Percentiles rank a stretch among this genome's conserved stretches.
Conservation (phyloP, 257 asterid species). For the Petunia axillaris region DNA sequence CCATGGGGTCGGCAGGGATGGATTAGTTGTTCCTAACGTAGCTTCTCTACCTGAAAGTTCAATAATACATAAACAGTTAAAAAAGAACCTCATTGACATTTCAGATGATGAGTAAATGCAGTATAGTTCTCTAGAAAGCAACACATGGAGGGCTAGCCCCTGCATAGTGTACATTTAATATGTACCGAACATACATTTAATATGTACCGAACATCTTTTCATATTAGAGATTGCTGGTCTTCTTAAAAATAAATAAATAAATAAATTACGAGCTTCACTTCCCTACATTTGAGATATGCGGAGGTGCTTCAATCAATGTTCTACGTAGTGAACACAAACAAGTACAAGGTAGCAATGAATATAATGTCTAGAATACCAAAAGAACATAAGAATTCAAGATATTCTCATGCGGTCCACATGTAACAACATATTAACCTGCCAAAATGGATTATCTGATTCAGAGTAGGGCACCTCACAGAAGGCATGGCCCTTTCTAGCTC, state of each 20-base stretch:
- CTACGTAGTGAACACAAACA: not conserved
- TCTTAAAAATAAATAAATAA: too few species aligned
- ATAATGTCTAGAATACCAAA: slow-evolving; percentile 5
- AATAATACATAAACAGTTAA: not conserved
- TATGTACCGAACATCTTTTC: too few species aligned
- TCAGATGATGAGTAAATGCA: not conserved
- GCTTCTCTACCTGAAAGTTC: slow-evolving; percentile 15
- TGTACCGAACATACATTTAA: not conserved
- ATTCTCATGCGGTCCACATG: not conserved
- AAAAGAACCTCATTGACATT: not conserved
- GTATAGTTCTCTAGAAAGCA: not conserved
- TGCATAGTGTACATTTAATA: not conserved
- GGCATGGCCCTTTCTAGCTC: not conserved
- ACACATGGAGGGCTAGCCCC: not conserved
- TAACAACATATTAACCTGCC: not conserved
- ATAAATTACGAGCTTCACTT: not conserved
- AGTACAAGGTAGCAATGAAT: not conserved
- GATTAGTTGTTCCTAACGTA: not conserved
- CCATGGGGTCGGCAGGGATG: not conserved
- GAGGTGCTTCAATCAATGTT: not conserved
- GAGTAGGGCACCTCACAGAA: not conserved
- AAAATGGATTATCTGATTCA: not conserved
- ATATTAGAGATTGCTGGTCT: too few species aligned
- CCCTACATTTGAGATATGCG: not conserved
- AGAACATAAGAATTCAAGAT: not conserved